Evolutionary conservation across 495 filamentous ascomycete genomes (phyloP), one percentile per base, ranked within the genome.

Genomic region (Penicillium simplicissimum): DNA sequence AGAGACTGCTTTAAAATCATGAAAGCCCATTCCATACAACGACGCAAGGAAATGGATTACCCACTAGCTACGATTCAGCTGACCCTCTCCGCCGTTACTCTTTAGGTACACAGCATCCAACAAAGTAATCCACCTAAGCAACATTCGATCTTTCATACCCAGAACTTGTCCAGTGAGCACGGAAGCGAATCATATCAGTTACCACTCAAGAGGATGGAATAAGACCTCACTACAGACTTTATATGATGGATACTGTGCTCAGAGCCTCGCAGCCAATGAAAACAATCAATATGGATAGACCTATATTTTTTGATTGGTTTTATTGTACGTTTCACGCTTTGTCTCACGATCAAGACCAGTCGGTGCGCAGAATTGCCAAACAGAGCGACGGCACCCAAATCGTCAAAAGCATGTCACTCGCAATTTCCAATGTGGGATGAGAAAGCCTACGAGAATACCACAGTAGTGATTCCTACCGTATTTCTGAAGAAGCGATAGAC

Each of bases 141-240:
- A n/a, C n/a, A n/a, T n/a, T n/a, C n/a, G n/a, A 33, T 75, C 69
- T 54, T 54, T 59, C 64, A 21, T 61, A 76, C 19, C 74, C 75
- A 8, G 76, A 79, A 19, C 61, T 80, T 25, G 54, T 77, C n/a
- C 33, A 45, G 4, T 45, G 59, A 25, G 17, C 73, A 9, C 51
- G 70, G 6, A 55, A 72, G 1, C 72, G 77, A 34, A 48, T 72
- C 3, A 45, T 59, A 4, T 45, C 62, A 4, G 68, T 71, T 0
- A 33, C 69, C 1, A 14, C 49, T 15, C 35, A 61, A 35, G 62
- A 65, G 69, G 65, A 7, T 80, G 79, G 76, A 71, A 70, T 3
- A 80, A 76, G 57, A 68, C 70, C 73, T 0, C 23, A 81, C 7
- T 71, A 71, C 37, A 79, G 82, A 42, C 71, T 85, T 23, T 67